phyloP scores from a whole-genome alignment of 1,284 basidiomycete genomes.

The Singerocomus rubriflavus region DNA sequence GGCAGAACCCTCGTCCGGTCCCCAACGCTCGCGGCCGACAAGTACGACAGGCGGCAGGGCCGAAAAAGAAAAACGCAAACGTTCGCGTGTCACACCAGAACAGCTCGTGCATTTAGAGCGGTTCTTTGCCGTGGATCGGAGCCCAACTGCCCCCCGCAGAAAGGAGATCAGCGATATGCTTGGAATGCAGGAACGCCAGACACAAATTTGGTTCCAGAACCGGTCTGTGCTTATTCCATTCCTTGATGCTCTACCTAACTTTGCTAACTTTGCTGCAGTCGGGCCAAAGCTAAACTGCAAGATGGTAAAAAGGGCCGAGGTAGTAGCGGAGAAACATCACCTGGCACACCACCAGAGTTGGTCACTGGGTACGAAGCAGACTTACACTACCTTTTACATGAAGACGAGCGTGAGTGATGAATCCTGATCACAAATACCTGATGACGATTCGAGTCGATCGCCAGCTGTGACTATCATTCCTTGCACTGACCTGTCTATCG shows the following conservation, averaged over 20 bases:
- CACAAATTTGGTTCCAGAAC: conserved; percentile 87
- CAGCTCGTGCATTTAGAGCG: conserved; percentile 71
- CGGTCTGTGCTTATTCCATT: conserved; percentile 43
- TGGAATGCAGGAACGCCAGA: conserved; percentile 83
- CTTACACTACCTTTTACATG: conserved; percentile 63
- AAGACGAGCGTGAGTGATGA: conserved; percentile 58
- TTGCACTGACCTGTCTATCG: conserved; percentile 69
- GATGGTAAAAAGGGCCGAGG: conserved; percentile 51
- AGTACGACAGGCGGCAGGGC: conserved; percentile 16
- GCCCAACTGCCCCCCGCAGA: conserved; percentile 65
- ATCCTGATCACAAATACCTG: conserved; percentile 2
- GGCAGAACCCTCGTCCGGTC: conserved; percentile 26
- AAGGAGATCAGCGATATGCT: conserved; percentile 70
- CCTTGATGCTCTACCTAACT: background rate
- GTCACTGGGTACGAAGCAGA: conserved; percentile 54
- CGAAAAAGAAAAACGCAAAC: conserved; percentile 66
- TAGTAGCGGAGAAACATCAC: conserved; percentile 40
- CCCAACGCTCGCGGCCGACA: conserved; percentile 26
- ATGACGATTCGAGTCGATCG: conserved; percentile 8
- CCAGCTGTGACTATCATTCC: conserved; percentile 72
- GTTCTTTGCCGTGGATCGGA: conserved; percentile 64
- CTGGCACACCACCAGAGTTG: conserved; percentile 52
- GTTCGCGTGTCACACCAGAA: conserved; percentile 72
- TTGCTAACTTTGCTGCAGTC: conserved; percentile 39
- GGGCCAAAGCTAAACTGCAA: conserved; percentile 74